phyloP scores from a whole-genome alignment of 2,329 filamentous ascomycete genomes.

The Shiraia sp. region DNA sequence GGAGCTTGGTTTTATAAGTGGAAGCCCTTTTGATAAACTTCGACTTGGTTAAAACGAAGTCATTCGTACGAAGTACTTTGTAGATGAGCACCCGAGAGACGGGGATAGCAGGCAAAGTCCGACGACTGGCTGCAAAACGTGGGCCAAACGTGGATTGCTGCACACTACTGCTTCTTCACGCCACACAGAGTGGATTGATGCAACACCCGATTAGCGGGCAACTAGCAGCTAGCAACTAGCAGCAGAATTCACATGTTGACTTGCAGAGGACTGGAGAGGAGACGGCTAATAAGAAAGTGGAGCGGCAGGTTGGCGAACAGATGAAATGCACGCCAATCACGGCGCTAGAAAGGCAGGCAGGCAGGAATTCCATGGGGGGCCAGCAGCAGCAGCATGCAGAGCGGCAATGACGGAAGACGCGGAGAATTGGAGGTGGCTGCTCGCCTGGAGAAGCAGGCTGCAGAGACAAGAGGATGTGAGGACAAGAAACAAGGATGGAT shows the following conservation, averaged over 20 bases:
- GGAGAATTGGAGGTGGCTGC: no score
- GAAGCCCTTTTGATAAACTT: no score
- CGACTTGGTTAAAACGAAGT: no score
- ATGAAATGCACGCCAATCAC: conserved; percentile 20
- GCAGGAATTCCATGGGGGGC: conserved; percentile 7
- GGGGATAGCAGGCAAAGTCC: background rate
- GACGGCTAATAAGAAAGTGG: conserved; percentile 15
- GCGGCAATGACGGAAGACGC: conserved; percentile 1
- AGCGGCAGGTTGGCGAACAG: conserved; percentile 21
- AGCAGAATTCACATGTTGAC: conserved; percentile 7
- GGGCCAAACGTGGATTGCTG: conserved; percentile 8
- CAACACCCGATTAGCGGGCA: no score
- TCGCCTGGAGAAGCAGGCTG: no score
- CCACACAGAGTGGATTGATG: no score
- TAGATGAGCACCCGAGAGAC: background rate
- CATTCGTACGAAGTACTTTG: background rate
- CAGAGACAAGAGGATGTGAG: no score
- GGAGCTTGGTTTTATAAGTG: no score
- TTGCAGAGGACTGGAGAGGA: background rate
- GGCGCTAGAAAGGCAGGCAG: conserved; percentile 6
- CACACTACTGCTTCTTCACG: background rate
- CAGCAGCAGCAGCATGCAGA: no score
- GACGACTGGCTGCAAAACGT: background rate
- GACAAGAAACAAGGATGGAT: no score
- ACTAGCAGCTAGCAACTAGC: no score